phyloP scores from a whole-genome alignment of 179 eudicot genomes.

The Spergularia azorica region DNA sequence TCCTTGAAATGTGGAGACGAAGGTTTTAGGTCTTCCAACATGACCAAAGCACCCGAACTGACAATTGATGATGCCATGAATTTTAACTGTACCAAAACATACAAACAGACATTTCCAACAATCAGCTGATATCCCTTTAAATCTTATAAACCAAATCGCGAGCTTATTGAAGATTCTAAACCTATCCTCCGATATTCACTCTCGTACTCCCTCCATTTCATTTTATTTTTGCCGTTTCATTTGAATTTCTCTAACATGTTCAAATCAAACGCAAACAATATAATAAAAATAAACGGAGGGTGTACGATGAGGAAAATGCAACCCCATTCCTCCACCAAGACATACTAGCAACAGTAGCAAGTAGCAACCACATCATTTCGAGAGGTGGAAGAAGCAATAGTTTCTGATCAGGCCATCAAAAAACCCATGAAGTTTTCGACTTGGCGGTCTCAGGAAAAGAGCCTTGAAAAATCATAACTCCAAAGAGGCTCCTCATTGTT shows the following conservation, averaged over 20 bases:
- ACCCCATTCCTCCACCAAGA: conserved; percentile 35
- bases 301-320: not conserved
- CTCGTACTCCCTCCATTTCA: not conserved
- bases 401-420: not conserved
- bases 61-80: conserved; percentile 57
- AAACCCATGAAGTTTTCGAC: not conserved
- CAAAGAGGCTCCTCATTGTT: not conserved
- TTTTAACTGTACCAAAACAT: conserved; percentile 6
- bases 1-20: conserved; percentile 60
- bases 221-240: too few relatives aligned
- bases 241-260: too few relatives aligned
- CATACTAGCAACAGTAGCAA: too few relatives aligned
- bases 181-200: not conserved
- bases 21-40: conserved; percentile 63
- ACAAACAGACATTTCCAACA: not conserved
- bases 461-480: not conserved
- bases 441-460: not conserved
- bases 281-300: too few relatives aligned
- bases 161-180: not conserved
- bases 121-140: too few relatives aligned
- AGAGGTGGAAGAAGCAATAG: too few relatives aligned
- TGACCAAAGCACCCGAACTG: conserved; percentile 63
- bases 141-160: not conserved
- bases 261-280: too few relatives aligned
- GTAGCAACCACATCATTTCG: too few relatives aligned